A percentile compares a stretch with the other conserved stretches of the same genome.
Evolutionary conservation across 139 green algal genomes (phyloP).

Genomic region (Haematococcus lacustris): DNA sequence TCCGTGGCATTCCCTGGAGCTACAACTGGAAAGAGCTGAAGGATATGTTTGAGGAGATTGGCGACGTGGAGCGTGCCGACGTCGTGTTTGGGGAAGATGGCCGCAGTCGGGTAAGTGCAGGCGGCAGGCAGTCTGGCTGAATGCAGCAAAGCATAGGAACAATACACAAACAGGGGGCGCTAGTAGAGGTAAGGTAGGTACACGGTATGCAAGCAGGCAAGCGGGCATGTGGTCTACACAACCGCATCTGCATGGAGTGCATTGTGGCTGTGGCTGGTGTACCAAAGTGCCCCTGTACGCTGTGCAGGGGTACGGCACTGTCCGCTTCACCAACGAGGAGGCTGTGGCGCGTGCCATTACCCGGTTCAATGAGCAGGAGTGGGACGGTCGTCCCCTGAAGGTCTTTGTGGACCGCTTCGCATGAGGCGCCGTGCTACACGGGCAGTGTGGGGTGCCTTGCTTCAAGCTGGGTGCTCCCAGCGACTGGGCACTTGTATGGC

Average conservation of each 20-base stretch:
- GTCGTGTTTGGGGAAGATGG: conserved; percentile 71
- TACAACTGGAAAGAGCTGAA: conserved; percentile 77
- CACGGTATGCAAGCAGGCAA: neutral
- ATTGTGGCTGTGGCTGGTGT: neutral
- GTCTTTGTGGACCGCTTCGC: conserved; percentile 71
- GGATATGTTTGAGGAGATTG: conserved; percentile 64
- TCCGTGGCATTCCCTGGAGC: conserved; percentile 85
- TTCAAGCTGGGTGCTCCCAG: too few species aligned
- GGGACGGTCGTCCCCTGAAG: conserved; percentile 71
- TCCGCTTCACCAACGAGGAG: conserved; percentile 70
- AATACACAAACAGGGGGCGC: neutral
- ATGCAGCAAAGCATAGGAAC: neutral
- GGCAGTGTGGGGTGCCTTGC: too few species aligned
- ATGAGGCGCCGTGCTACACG: too few species aligned
- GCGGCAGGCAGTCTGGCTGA: neutral
- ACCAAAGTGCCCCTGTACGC: neutral
- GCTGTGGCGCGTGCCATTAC: conserved; percentile 64
- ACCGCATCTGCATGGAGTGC: neutral
- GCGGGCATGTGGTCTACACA: neutral
- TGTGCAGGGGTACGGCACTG: conserved; percentile 77
- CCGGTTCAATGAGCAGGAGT: conserved; percentile 65
- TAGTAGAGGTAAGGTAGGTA: neutral
- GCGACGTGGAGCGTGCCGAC: conserved; percentile 60
- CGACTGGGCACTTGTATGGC: too few species aligned
- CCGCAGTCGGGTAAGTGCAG: conserved; percentile 55